Conservation (phyloP, 768 basidiomycete species). For the Lepiota venenata region DNA sequence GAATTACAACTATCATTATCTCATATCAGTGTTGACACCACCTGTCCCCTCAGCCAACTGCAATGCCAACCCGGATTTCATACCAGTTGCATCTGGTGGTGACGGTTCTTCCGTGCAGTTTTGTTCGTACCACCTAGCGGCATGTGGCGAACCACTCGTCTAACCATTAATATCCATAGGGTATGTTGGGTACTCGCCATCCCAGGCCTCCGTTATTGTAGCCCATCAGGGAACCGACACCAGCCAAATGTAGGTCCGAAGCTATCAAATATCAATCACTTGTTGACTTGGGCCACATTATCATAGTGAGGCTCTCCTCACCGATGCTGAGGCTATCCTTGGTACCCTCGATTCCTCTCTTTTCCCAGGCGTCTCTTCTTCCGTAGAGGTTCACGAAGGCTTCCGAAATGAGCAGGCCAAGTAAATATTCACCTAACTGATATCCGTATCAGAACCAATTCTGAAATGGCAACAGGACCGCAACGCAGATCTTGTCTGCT, state of each 20-base stretch:
- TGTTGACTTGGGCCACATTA: background rate
- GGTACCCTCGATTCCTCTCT: slow-evolving; percentile 28
- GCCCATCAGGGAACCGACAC: slow-evolving; percentile 34
- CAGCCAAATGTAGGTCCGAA: slow-evolving; percentile 26
- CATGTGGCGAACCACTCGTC: background rate
- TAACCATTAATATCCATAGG: background rate
- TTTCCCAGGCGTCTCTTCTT: slow-evolving; percentile 41
- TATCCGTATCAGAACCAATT: background rate
- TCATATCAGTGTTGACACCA: background rate
- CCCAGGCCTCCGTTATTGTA: slow-evolving; percentile 26
- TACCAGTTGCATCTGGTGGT: slow-evolving; percentile 48
- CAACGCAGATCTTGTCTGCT: slow-evolving; percentile 34
- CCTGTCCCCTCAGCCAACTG: slow-evolving; percentile 4
- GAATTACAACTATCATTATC: background rate
- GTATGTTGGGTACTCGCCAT: slow-evolving; percentile 12
- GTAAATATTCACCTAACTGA: slow-evolving; percentile 20
- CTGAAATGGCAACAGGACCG: slow-evolving; percentile 29
- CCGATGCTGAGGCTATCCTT: slow-evolving; percentile 33
- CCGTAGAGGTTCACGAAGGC: slow-evolving; percentile 40
- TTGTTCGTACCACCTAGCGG: slow-evolving; percentile 26
- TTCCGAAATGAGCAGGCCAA: slow-evolving; percentile 40
- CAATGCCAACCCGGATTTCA: slow-evolving; percentile 27
- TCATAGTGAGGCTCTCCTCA: slow-evolving; percentile 32
- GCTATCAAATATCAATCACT: background rate
- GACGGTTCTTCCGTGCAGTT: slow-evolving; percentile 40